Base-by-base conservation (phyloP, 306 rosid species). In the Hippophae gyantsensis region DNA sequence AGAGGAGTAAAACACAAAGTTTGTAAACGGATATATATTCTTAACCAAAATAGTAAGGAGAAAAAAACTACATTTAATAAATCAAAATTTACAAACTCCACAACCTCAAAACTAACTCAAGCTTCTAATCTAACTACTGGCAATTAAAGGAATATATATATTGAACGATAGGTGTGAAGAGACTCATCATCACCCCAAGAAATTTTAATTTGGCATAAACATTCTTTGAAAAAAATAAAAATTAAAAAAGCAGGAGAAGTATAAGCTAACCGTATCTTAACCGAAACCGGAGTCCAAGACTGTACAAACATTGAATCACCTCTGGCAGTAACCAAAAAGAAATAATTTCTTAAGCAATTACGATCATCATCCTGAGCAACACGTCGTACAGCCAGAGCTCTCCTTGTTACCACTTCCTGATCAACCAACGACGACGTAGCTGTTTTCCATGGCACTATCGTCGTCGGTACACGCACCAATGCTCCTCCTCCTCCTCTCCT, bases 241-340 rank as follows among this genome's bases (percentile, higher is more conserved):
- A 18, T 18, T 18, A 42, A 53, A 23, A 6, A 10, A 41, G 52
- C 23, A 18, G 51, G 40, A 42, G 3, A 67, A 58, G 23, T 14
- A 0, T 10, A 3, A 13, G 50, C 50, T 8, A 53, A 92, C 99
- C 95, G 85, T 73, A 76, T 77, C 54, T 64, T 52, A 52, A 11
- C 66, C 14, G 79, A 62, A 61, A 75, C 63, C 0, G 96, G 93
- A 7, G 84, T 62, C 99, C 99, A 88, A 23, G 83, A 78, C 67
- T 86, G 96, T 2, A 96, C 85, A 67, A 92, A 92, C 48, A 88
- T 78, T n/a, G 73, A 73, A 57, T 81, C 86, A 26, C 90, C 90
- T 63, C 93, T 80, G 5, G 54, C 68, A 10, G 84, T 74, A 10
- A 63, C 69, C 6, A 85, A 78, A 42, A 92, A 75, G 48, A 68